Base-by-base conservation (phyloP, 2,329 filamentous ascomycete species). In the Clonostachys byssicola region DNA sequence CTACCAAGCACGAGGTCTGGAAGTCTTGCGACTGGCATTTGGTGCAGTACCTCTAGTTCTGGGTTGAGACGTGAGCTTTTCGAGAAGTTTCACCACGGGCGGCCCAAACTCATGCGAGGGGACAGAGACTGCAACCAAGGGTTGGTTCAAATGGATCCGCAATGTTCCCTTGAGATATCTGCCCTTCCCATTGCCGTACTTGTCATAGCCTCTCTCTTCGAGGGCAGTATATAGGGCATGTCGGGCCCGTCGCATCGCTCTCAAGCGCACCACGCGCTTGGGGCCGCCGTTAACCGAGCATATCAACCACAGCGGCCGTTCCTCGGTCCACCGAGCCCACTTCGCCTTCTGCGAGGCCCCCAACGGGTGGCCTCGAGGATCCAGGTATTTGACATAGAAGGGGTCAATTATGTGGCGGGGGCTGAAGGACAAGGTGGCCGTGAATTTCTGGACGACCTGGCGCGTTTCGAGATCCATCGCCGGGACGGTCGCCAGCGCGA, bases 271-370 rank as follows among this genome's bases (percentile, higher is more conserved):
- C 5, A 67, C 52, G 7, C 54, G 48, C 10, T 51, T 49, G 2
- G 41, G 41, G 9, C 44, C 43, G 10, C 45, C 50, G 4, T 48
- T 47, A 12, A 43, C 34, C 17, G 58, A 55, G 3, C 56, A 50
- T 39, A 62, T 53, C 9, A 66, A 47, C 66, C 66, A 70, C 14
- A 70, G 52, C 33, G 64, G 60, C 38, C 61, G 49, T 18, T 61
- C 51, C 10, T 44, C 44, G 5, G 53, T 17, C 47, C 57, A 63
- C 3, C 47, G 50, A n/a, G 54, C 56, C 47, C 64, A 65, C 20
- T 56, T 52, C 34, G 47, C 43, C 43, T 59, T 57, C n/a, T 59
- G 50, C 33, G 51, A 41, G 3, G 58, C 51, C 5, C 52, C 48
- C 18, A 67, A 49, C 1, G 68, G 60, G 43, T 71, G 63, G 6